Conservation (phyloP, 768 basidiomycete species). For the Cystobasidium tubakii region DNA sequence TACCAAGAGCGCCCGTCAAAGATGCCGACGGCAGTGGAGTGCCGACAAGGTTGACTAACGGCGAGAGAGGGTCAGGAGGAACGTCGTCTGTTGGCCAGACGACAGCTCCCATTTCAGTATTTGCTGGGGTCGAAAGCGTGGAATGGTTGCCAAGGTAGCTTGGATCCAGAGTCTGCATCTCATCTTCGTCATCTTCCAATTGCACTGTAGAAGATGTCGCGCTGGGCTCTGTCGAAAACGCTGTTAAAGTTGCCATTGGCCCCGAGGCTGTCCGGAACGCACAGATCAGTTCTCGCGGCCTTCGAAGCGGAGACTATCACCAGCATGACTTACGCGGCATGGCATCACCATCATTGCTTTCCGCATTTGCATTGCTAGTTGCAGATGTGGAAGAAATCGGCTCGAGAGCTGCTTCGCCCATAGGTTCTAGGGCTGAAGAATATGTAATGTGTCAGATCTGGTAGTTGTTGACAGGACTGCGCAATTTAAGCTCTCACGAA, state of each 20-base stretch:
- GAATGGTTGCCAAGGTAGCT: too few relatives aligned
- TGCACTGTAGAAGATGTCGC: not conserved
- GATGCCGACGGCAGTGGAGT: not conserved
- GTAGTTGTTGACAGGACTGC: not conserved
- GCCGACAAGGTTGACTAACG: not conserved
- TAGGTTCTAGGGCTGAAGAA: not conserved
- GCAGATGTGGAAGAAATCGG: not conserved
- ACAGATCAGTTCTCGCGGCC: too few relatives aligned
- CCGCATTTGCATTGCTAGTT: too few relatives aligned
- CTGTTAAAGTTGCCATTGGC: not conserved
- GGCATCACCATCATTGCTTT: too few relatives aligned
- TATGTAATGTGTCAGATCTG: not conserved
- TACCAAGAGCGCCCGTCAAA: not conserved
- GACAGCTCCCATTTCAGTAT: not conserved
- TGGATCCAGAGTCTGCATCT: conserved; percentile 2
- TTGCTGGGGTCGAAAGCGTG: not conserved
- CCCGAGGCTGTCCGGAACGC: not conserved
- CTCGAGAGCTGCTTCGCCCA: not conserved
- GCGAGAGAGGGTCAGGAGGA: not conserved
- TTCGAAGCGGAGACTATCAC: too few relatives aligned
- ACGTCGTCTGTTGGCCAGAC: not conserved
- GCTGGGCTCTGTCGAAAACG: not conserved
- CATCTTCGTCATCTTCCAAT: not conserved
- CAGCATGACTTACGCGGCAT: conserved; percentile 6
- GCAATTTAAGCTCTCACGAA: not conserved